Evolutionary conservation across 371 early-diverging fungal species (phyloP), one percentile per base, ranked within the genome.

Genomic region (Mucor racemosus): DNA sequence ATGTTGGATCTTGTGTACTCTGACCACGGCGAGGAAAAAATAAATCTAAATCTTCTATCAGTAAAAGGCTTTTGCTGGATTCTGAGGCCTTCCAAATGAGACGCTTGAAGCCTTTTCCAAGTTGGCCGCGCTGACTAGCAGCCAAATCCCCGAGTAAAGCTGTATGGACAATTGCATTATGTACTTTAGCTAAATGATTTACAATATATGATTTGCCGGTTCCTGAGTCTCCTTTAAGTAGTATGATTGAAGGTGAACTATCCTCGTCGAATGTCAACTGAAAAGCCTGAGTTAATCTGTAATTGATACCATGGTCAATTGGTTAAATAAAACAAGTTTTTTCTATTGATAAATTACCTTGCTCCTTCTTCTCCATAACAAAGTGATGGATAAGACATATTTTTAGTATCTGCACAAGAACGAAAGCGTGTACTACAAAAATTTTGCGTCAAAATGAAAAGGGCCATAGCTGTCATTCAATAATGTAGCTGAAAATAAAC

Each of bases 41-140:
- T 7, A 83, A 57, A 55, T 89, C 89, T 1, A 89, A 68, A 62
- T 87, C 86, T 40, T 89, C 87, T 15, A 89, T 63, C 17, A 87
- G 50, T 3, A 89, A 80, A 76, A 60, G 39, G 61, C 65, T 50
- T 42, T 65, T 58, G 46, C 15, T 6, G 8, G 34, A 8, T 60
- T 41, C 38, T 1, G 54, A 36, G 5, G 71, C 71, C 38, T 76
- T 65, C 74, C 77, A 71, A 33, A 74, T 33, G 1, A 75, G 31
- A 7, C 71, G 68, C 11, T 73, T 68, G 33, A 83, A 62, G 15
- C 83, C 85, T 70, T 73, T 69, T n/a, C 61, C 72, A 2, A 80
- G 40, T 46, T 78, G 76, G 15, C 82, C 82, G 9, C 75, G 72
- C 44, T 76, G 71, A 15, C 62, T 54, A 4, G 77, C 74, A 7